Conservation (phyloP, 2,329 filamentous ascomycete species). For the Colletotrichum filicis region DNA sequence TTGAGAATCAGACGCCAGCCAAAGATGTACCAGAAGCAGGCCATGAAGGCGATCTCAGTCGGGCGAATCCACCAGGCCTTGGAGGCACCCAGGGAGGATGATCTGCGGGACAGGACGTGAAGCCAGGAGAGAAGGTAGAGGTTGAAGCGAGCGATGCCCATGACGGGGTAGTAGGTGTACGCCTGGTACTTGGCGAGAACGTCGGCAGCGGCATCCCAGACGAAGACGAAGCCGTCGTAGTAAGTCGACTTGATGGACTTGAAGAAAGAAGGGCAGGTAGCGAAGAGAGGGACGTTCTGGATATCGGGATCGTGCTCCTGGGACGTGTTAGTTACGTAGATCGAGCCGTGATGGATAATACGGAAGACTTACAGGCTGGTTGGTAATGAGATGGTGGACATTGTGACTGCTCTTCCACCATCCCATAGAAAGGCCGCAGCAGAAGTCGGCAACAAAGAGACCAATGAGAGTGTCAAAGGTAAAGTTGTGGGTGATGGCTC, state of each 20-base stretch:
- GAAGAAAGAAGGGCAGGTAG: slow-evolving; percentile 74
- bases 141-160: slow-evolving; percentile 77
- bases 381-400: slow-evolving; percentile 75
- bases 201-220: slow-evolving; percentile 70
- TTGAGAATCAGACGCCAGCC: slow-evolving; percentile 73
- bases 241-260: slow-evolving; percentile 71
- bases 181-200: slow-evolving; percentile 70
- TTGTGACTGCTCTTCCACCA: slow-evolving; percentile 80
- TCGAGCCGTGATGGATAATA: background rate
- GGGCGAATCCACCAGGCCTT: slow-evolving; percentile 76
- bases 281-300: slow-evolving; percentile 77
- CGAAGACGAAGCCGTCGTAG: slow-evolving; percentile 70
- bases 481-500: slow-evolving; percentile 71
- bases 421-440: slow-evolving; percentile 73
- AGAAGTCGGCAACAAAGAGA: slow-evolving; percentile 72
- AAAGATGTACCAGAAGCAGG: slow-evolving; percentile 75
- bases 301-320: slow-evolving; percentile 68
- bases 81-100: slow-evolving; percentile 63
- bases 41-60: slow-evolving; percentile 71
- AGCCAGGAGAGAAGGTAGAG: slow-evolving; percentile 75
- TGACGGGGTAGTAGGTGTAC: slow-evolving; percentile 76
- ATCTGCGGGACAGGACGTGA: slow-evolving; percentile 68
- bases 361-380: slow-evolving; percentile 60
- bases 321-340: slow-evolving; percentile 25
- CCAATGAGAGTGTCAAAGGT: slow-evolving; percentile 68